Base-by-base conservation (phyloP, 345 rosid species). In the Pugionium cornutum region DNA sequence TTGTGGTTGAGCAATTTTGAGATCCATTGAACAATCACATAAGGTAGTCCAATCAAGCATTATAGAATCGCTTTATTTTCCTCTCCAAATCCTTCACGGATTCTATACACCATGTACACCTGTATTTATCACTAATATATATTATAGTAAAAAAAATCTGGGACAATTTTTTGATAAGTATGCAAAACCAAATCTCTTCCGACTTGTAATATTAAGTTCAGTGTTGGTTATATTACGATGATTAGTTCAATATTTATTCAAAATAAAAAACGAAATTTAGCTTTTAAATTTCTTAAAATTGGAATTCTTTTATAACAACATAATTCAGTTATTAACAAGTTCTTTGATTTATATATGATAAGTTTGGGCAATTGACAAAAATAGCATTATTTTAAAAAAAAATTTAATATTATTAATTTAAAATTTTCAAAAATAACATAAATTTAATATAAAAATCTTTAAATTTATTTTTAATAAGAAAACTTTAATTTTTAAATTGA, bases 31-130 rank as follows among this genome's bases (percentile, higher is more conserved):
- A 58, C 66, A 61, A 51, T 64, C 65, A 64, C 59, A 40, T 34
- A 40, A 56, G 28, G 8, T 56, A 56, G 76, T 57, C 76, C 66
- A 72, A 65, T 65, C 76, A 58, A 72, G 71, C 71, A 72, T 72
- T 56, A 18, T 18, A 41, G 41, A 25, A 59, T 44, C 42, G 66
- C 76, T 72, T 72, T 72, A 57, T 34, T 51, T 72, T 50, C 51
- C 48, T 65, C 18, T 27, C 48, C 55, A 72, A 72, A 64, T 72
- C 71, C 40, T 58, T 41, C 6, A 72, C 52, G 61, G 66, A 58
- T 49, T 57, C 50, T 64, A 57, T 50, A 57, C 26, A 64, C 60
- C 54, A 58, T 64, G 37, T 26, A 52, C 64, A 57, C 27, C 35
- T 32, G 32, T 28, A 64, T 27, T 27, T 26, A 51, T 49, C 44